These are phyloP conservation scores for Xerocomus minutiporus DNA, from an alignment of 1,284 basidiomycete genomes.

Conservation along the genomic window DNA sequence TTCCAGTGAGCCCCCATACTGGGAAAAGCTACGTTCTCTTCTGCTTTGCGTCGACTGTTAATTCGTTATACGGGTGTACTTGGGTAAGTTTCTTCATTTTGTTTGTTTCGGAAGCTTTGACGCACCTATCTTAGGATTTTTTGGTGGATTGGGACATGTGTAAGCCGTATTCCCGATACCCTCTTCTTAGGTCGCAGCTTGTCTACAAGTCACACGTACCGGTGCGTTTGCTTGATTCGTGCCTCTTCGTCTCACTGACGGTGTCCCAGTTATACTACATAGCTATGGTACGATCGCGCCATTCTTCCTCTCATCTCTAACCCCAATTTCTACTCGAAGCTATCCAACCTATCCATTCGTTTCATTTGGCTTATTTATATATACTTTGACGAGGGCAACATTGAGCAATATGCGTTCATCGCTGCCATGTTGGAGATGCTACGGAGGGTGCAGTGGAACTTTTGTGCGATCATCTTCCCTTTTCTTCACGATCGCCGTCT, in stretches of 20 bases:
- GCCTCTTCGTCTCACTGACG: slow-evolving; percentile 2
- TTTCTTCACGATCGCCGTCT: not conserved
- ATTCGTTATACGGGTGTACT: slow-evolving; percentile 65
- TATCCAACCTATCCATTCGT: slow-evolving; percentile 70
- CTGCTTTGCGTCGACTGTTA: slow-evolving; percentile 58
- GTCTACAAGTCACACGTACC: slow-evolving; percentile 59
- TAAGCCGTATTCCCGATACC: slow-evolving; percentile 51
- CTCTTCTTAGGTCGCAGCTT: slow-evolving; percentile 72
- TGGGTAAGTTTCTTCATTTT: slow-evolving; percentile 59
- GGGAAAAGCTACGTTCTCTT: slow-evolving; percentile 58
- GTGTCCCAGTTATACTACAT: slow-evolving; percentile 63
- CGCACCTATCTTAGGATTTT: slow-evolving; percentile 49
- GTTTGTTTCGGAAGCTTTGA: not conserved
- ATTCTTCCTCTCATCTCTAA: not conserved
- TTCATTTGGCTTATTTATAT: slow-evolving; percentile 85
- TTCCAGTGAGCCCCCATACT: slow-evolving; percentile 27
- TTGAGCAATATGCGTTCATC: slow-evolving; percentile 63
- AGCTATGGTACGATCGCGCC: slow-evolving; percentile 52
- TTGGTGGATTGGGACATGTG: slow-evolving; percentile 84
- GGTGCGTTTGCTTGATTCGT: slow-evolving; percentile 40
- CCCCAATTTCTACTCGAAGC: slow-evolving; percentile 34
- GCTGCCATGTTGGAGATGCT: slow-evolving; percentile 74
- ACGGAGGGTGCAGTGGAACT: slow-evolving; percentile 88
- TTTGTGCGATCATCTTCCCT: slow-evolving; percentile 49
- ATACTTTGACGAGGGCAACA: slow-evolving; percentile 46